phyloP scores from a whole-genome alignment of 73 alveolate species.

The Paramecium tetraurelia region DNA sequence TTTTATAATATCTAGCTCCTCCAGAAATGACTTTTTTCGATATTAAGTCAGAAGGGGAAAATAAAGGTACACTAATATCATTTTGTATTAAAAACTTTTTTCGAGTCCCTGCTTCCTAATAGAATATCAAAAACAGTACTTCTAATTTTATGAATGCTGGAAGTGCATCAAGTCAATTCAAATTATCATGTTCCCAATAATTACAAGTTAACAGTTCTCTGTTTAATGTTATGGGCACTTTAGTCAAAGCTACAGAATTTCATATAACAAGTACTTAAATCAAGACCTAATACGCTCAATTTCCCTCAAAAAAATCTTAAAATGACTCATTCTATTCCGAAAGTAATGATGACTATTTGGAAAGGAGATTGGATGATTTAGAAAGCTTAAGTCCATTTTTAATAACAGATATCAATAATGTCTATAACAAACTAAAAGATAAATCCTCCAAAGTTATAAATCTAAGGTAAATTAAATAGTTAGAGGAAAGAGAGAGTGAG shows the following conservation, averaged over 20 bases:
- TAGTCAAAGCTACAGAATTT: background rate
- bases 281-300: background rate
- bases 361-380: background rate
- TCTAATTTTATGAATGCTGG: background rate
- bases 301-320: background rate
- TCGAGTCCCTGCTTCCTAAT: background rate
- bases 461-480: background rate
- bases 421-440: background rate
- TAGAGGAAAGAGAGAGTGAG: background rate
- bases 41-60: conserved; percentile 44
- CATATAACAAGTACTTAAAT: background rate
- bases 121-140: background rate
- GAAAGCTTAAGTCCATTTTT: background rate
- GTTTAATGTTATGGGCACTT: background rate
- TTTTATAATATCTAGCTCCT: conserved; percentile 23
- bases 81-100: background rate
- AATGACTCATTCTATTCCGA: background rate
- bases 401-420: background rate
- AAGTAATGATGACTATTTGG: background rate
- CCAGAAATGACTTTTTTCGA: background rate
- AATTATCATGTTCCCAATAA: background rate
- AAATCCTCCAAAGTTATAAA: background rate
- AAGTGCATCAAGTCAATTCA: background rate
- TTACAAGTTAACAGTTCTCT: background rate
- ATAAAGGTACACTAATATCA: background rate